phyloP scores from a whole-genome alignment of 305 asterid species.

The Striga hermonthica region DNA sequence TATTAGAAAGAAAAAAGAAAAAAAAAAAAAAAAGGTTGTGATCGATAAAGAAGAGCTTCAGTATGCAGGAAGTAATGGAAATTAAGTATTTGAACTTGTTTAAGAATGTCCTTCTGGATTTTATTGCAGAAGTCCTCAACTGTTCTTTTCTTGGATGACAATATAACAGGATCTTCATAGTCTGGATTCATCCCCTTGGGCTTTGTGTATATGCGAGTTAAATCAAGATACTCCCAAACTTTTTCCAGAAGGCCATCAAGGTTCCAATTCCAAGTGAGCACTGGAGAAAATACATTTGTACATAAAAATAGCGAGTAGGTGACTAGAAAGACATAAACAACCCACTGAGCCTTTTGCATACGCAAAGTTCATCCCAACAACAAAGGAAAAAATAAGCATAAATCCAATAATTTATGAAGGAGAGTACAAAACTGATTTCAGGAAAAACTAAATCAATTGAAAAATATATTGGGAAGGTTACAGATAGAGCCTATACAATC shows the following conservation, averaged over 20 bases:
- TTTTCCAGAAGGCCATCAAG: constrained; percentile 93
- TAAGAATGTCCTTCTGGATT: constrained; percentile 96
- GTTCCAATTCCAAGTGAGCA: constrained; percentile 98
- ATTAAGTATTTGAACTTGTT: constrained; percentile 90
- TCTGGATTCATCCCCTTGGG: constrained; percentile 99
- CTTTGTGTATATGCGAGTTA: constrained; percentile 96
- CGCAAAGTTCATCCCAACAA: neutral
- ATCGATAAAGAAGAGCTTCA: constrained; percentile 11
- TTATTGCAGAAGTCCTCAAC: constrained; percentile 85
- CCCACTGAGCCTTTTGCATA: neutral
- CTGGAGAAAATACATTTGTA: constrained; percentile 43
- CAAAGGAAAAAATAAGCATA: too few species aligned
- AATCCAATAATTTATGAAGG: too few species aligned
- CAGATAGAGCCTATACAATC: too few species aligned
- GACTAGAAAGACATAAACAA: neutral
- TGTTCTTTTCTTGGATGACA: constrained; percentile 79
- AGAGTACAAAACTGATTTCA: too few species aligned
- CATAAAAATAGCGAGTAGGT: constrained; percentile 13
- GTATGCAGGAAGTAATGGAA: constrained; percentile 5
- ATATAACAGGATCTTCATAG: constrained; percentile 92
- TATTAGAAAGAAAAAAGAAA: neutral
- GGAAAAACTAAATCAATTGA: too few species aligned
- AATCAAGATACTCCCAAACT: constrained; percentile 86
- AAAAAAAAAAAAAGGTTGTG: neutral
- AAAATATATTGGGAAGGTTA: too few species aligned